Base-by-base conservation (phyloP, 1,284 basidiomycete species). In the Cryptococcus sp. region DNA sequence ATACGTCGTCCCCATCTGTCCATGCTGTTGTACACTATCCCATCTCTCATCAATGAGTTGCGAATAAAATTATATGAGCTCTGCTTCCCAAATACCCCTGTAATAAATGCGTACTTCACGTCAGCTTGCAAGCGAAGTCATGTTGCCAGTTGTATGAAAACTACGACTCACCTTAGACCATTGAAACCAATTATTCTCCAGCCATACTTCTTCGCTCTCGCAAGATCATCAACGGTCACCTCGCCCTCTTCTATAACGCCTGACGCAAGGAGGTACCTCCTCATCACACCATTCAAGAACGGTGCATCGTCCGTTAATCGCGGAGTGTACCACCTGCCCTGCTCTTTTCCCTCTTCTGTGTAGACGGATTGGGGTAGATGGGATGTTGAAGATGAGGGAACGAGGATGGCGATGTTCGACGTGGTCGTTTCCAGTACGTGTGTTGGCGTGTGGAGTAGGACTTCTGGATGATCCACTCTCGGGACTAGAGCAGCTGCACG, bases 61-160 rank as follows among this genome's bases (percentile, higher is more conserved):
- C 29, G 13, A 10, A 29, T 7, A 13, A 2, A 13, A 7, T 34
- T 43, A 59, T 13, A 61, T 48, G 16, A 72, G 43, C 53, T 71
- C 65, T 4, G 66, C 71, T 52, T 74, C 70, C 69, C 70, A 76
- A n/a, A 75, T 67, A 11, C 74, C 74, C 43, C 70, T 70, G 52
- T 8, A 22, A 38, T 6, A 25, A n/a, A n/a, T n/a, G n/a, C n/a
- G n/a, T 15, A 3, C 41, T 39, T 17, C 47, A 38, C 3, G 25
- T 37, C 13, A 29, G 20, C 16, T 52, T 19, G 20, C 15, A 29
- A 23, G 11, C 13, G 26, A 15, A 25, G 4, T n/a, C 26, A 1
- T 48, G 39, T n/a, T 3, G 29, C 17, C 4, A 20, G 22, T 8
- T 20, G 8, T 17, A 54, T n/a, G 19, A 17, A 2, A 41, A 23